Percentiles rank a stretch among this genome's conserved stretches.
These are phyloP conservation scores for Amauroascus niger DNA, from an alignment of 2,329 filamentous ascomycete species.

Conservation along the genomic window DNA sequence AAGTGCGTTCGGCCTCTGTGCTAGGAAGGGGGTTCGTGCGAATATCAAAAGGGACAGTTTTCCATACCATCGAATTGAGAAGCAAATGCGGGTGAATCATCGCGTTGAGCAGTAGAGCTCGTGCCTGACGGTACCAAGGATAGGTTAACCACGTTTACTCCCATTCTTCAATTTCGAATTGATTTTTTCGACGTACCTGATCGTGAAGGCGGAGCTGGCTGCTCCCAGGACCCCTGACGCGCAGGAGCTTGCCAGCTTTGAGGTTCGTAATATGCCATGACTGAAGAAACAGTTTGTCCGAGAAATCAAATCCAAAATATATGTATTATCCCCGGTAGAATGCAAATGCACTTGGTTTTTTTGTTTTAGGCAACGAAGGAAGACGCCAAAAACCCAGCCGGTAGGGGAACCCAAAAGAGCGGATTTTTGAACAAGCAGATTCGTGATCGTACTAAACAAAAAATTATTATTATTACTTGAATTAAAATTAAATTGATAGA, in stretches of 20 bases:
- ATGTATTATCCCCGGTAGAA: no score
- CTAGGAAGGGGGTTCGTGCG: neutral
- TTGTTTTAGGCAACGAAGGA: neutral
- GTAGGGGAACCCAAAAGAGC: neutral
- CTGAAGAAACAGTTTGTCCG: conserved; percentile 16
- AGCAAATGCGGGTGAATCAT: conserved; percentile 68
- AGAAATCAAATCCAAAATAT: conserved; percentile 4
- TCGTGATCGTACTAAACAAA: neutral
- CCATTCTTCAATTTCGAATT: neutral
- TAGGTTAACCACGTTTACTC: neutral
- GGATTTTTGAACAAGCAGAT: neutral
- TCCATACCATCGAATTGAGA: conserved; percentile 82
- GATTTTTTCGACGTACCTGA: conserved; percentile 47
- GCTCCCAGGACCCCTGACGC: conserved; percentile 62
- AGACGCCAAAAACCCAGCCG: conserved; percentile 8
- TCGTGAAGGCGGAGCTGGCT: conserved; percentile 60
- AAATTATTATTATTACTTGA: neutral
- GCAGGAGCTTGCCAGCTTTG: conserved; percentile 53
- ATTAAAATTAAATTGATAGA: no score
- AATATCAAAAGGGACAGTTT: neutral
- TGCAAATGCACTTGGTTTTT: neutral
- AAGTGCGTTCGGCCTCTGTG: neutral
- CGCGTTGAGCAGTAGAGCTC: conserved; percentile 62
- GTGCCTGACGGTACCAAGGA: conserved; percentile 46
- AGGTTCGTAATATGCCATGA: conserved; percentile 63